Percentiles rank a stretch among this genome's conserved stretches.
Conservation (phyloP, 2,329 filamentous ascomycete species). For the Dendrostoma leiphaemia region DNA sequence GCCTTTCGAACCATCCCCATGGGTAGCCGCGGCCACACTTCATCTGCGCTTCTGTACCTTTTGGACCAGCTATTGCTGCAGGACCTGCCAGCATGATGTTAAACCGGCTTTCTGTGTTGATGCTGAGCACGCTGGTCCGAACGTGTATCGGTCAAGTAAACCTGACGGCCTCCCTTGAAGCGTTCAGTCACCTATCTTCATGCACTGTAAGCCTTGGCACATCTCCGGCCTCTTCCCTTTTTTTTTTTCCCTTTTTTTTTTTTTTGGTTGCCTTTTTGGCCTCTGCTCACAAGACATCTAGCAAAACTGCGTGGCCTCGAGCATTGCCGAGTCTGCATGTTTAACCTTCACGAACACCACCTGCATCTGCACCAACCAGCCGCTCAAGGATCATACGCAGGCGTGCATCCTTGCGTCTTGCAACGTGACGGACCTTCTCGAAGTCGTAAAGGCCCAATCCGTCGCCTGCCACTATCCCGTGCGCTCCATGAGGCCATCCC, state of each 20-base stretch:
- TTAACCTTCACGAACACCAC: conserved; percentile 22
- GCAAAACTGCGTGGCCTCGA: conserved; percentile 23
- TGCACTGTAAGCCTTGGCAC: conserved; percentile 8
- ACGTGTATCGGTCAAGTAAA: conserved; percentile 5
- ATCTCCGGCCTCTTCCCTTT: too few species aligned
- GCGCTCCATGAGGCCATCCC: conserved; percentile 29
- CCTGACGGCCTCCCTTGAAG: conserved; percentile 7
- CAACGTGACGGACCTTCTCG: conserved; percentile 26
- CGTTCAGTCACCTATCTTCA: conserved; percentile 1
- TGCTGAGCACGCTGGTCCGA: neutral
- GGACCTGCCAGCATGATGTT: neutral
- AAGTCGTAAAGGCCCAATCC: conserved; percentile 31
- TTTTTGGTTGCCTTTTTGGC: too few species aligned
- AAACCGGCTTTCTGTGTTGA: neutral
- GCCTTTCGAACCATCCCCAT: too few species aligned
- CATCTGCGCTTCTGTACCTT: too few species aligned
- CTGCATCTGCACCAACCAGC: conserved; percentile 28
- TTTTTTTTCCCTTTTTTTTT: too few species aligned
- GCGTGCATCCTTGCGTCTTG: conserved; percentile 26
- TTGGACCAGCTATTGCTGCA: too few species aligned
- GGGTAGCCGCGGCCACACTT: too few species aligned
- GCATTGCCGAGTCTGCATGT: conserved; percentile 26
- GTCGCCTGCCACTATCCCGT: conserved; percentile 30
- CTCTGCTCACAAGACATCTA: too few species aligned
- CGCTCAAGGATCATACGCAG: conserved; percentile 20